Conservation (phyloP, 1,284 basidiomycete species). For the Leccinum laetum region DNA sequence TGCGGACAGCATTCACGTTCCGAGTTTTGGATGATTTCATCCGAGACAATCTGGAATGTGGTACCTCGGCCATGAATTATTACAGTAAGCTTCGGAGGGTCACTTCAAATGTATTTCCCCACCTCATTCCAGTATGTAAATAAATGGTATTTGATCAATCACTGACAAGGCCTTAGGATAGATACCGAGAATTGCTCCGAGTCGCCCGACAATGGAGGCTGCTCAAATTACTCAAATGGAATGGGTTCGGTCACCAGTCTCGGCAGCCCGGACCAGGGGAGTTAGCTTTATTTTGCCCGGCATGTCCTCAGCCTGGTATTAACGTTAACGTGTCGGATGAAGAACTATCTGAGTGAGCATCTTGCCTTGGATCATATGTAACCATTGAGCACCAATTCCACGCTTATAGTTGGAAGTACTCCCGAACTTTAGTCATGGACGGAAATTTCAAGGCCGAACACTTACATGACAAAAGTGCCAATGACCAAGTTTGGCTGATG, state of each 20-base stretch:
- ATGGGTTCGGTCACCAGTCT: neutral
- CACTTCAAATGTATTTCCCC: conserved; percentile 23
- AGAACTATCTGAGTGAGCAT: neutral
- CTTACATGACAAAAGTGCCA: neutral
- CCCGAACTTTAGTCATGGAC: conserved; percentile 6
- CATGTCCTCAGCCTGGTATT: conserved; percentile 17
- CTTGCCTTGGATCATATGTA: neutral
- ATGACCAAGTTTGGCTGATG: conserved; percentile 12
- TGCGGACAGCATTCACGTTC: neutral
- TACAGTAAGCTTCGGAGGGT: conserved; percentile 19
- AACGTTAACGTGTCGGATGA: conserved; percentile 3
- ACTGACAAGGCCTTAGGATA: conserved; percentile 1
- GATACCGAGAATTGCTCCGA: conserved; percentile 12
- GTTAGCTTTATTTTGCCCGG: conserved; percentile 14
- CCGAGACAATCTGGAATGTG: conserved; percentile 24
- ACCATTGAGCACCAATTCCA: neutral
- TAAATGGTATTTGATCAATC: too few relatives aligned
- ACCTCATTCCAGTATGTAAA: conserved; percentile 16
- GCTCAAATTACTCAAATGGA: conserved; percentile 9
- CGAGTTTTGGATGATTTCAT: conserved; percentile 21
- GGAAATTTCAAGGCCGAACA: conserved; percentile 18
- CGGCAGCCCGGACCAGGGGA: neutral
- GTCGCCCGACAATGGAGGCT: conserved; percentile 4
- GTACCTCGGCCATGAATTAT: conserved; percentile 30
- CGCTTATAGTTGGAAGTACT: conserved; percentile 7